Conservation (phyloP, 1,139 yeast genomes). For the Blastobotrys illinoisensis region DNA sequence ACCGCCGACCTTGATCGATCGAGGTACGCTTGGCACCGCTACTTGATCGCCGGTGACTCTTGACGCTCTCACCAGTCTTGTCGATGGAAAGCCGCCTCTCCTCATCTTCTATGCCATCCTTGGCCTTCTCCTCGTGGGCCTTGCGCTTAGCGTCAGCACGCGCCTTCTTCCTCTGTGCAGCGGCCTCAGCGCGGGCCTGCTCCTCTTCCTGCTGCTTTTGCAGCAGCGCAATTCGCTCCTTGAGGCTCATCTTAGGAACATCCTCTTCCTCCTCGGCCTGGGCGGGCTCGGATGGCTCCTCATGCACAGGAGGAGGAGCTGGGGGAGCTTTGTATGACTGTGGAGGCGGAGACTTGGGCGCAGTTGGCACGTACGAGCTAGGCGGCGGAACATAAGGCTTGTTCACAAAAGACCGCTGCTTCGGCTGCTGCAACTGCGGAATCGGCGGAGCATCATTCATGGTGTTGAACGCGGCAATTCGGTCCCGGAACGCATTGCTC, state of each 20-base stretch:
- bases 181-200: constrained; percentile 66
- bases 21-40: neutral
- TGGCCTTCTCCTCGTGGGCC: constrained; percentile 16
- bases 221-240: constrained; percentile 78
- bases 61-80: neutral
- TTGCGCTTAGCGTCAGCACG: constrained; percentile 28
- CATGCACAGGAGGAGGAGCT: constrained; percentile 17
- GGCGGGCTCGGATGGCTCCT: neutral
- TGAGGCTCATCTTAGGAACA: constrained; percentile 72
- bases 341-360: constrained; percentile 13
- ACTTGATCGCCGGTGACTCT: constrained; percentile 1
- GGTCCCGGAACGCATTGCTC: constrained; percentile 34
- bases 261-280: constrained; percentile 39
- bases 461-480: constrained; percentile 43
- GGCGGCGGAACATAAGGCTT: constrained; percentile 39
- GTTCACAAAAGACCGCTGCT: constrained; percentile 34
- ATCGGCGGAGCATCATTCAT: constrained; percentile 38
- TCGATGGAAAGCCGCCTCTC: constrained; percentile 5
- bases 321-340: constrained; percentile 7
- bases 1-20: neutral
- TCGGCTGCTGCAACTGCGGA: constrained; percentile 33
- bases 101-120: constrained; percentile 8
- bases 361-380: constrained; percentile 37
- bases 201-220: constrained; percentile 81
- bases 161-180: constrained; percentile 54